Evolutionary conservation across 257 asterid genomes (phyloP), one percentile per base, ranked within the genome.

Genomic region (Fraxinus pennsylvanica): DNA sequence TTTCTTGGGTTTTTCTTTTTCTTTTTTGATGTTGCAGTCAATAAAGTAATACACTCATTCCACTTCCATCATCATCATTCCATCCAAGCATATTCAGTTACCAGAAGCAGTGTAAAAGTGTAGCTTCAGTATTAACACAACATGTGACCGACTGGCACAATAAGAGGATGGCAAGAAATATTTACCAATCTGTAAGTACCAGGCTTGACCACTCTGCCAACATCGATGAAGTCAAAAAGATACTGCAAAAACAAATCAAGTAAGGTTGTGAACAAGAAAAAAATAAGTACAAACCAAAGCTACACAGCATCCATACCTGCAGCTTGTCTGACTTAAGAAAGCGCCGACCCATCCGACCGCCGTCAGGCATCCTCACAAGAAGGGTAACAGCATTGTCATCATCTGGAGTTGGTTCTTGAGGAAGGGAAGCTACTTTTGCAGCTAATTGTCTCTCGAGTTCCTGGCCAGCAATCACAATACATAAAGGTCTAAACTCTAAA

Each of bases 351-450:
- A 96, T 87, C 80, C 99, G 87, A 82, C 91, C 91, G 66, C 98
- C 99, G 86, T 96, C 98, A 76, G 99, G 97, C 97, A 96, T 88
- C 68, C 98, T 90, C 73, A 96, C 94, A 84, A 96, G 96, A 57
- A 96, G 97, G 21, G 93, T 96, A 74, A 96, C 91, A 30, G 97
- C 93, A 83, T 86, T 89, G 83, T 89, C 98, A 65, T 92, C 93
- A 83, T 89, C 91, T 17, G 89, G 36, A 14, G 91, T 63, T 83
- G 99, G 99, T 85, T 96, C 99, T 76, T 85, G 88, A 70, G 99
- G 99, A 78, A 96, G 96, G 72, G 97, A 90, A 75, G 97, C 94
- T 80, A 90, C 99, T 91, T 91, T 96, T 68, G 94, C 95, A 71
- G 97, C 94, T 82, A 93, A 57, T 77, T 93, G 97, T 80, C 98